phyloP scores from a whole-genome alignment of 2,329 filamentous ascomycete species.

The Cladosporium velox region DNA sequence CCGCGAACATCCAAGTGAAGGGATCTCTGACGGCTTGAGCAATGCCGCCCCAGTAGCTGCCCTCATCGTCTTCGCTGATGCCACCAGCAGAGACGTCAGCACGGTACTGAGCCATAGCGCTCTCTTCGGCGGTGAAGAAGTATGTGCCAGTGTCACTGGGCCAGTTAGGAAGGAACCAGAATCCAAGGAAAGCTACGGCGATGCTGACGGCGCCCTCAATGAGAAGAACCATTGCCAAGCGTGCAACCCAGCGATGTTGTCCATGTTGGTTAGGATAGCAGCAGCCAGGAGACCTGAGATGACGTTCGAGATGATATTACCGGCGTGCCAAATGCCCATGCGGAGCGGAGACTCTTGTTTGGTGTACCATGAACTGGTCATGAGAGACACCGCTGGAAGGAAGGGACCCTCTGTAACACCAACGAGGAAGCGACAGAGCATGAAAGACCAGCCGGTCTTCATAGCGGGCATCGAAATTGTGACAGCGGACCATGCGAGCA shows the following conservation, averaged over 20 bases:
- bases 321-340: constrained; percentile 55
- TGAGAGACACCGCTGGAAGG: constrained; percentile 51
- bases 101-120: constrained; percentile 34
- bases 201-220: constrained; percentile 60
- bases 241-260: constrained; percentile 56
- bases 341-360: constrained; percentile 54
- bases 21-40: constrained; percentile 23
- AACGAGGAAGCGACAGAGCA: constrained; percentile 42
- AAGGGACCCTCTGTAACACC: constrained; percentile 52
- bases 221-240: constrained; percentile 56
- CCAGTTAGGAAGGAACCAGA: constrained; percentile 56
- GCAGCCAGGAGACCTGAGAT: constrained; percentile 58
- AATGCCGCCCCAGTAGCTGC: constrained; percentile 29
- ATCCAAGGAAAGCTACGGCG: constrained; percentile 54
- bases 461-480: constrained; percentile 38
- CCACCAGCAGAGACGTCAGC: constrained; percentile 48
- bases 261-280: constrained; percentile 65
- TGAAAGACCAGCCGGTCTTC: constrained; percentile 39
- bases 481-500: constrained; percentile 40
- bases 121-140: constrained; percentile 55
- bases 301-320: constrained; percentile 51
- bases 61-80: constrained; percentile 45
- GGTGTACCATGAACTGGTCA: constrained; percentile 53
- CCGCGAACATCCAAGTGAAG: constrained; percentile 35
- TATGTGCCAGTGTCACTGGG: constrained; percentile 49